Percentiles rank a stretch among this genome's conserved stretches.
These are phyloP conservation scores for Piper betle DNA, from an alignment of 164 flowering plant genomes.

Conservation along the genomic window DNA sequence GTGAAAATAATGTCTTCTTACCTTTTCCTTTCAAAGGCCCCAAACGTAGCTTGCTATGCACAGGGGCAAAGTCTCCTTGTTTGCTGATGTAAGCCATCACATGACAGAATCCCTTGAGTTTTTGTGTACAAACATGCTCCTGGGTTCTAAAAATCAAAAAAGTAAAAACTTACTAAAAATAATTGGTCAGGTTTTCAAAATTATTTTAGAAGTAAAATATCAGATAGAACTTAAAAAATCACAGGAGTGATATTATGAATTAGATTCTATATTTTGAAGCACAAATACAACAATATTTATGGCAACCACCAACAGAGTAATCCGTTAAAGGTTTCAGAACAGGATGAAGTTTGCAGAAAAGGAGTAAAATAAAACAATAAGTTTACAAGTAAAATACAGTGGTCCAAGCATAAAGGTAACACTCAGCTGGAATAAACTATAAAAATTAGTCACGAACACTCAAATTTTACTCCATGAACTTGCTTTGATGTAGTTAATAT, in stretches of 20 bases:
- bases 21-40: not conserved
- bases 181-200: not conserved
- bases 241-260: no score
- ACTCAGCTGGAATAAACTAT: not conserved
- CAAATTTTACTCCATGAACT: not conserved
- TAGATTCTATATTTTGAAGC: no score
- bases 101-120: constrained; percentile 46
- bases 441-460: not conserved
- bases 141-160: constrained; percentile 46
- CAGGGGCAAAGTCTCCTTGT: constrained; percentile 93
- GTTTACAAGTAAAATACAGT: not conserved
- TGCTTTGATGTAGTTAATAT: not conserved
- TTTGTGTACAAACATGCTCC: constrained; percentile 77
- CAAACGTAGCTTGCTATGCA: constrained; percentile 30
- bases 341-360: no score
- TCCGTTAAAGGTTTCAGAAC: no score
- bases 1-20: no score
- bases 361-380: no score
- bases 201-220: no score
- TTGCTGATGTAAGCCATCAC: constrained; percentile 78
- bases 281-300: no score
- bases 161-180: not conserved
- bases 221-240: no score
- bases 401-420: not conserved
- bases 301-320: no score